Base-by-base conservation (phyloP, 179 eudicot genomes). In the Spinacia oleracea region DNA sequence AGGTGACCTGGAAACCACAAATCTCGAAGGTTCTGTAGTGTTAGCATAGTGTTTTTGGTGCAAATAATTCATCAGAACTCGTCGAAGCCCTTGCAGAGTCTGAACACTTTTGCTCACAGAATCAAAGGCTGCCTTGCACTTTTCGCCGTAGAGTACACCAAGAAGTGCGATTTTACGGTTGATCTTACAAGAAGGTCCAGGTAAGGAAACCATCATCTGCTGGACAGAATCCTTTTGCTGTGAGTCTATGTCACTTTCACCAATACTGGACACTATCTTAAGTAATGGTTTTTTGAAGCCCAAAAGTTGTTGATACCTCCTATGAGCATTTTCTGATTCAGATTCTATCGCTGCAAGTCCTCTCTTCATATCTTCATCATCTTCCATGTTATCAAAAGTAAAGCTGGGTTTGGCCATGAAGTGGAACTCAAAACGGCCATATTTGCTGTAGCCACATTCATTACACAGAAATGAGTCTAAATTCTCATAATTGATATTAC, bases 101-200 rank as follows among this genome's bases (percentile, higher is more conserved):
- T 96, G 99, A 67, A 96, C 99, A 81, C 99, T 96, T 92, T 94
- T 96, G 91, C 98, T 96, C 72, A 96, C 99, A 70, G 98, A 96
- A 78, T 96, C 99, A 82, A 96, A 96, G 73, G 99, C 99, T 78
- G 98, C 99, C 89, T 96, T 96, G 86, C 99, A 96, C 85, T 96
- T 96, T 89, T 96, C 99, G 82, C 99, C 99, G 82, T 96, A 96
- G 23, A 96, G 89, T 78, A 96, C 99, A 83, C 99, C 99, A 80
- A 96, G 92, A 82, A 96, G 97, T 79, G 98, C 98, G 83, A 96
- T 94, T 88, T 94, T 96, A 38, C 99, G 97, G 79, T 92, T 96
- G 79, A 94, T 88, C 89, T 96, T 96, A 82, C 95, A 92, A 50
- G 98, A 92, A 77, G 99, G 99, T 58, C 99, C 99, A 75, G 99